Conservation (phyloP, 441 rosid genomes). For the Gossypium laxum region DNA sequence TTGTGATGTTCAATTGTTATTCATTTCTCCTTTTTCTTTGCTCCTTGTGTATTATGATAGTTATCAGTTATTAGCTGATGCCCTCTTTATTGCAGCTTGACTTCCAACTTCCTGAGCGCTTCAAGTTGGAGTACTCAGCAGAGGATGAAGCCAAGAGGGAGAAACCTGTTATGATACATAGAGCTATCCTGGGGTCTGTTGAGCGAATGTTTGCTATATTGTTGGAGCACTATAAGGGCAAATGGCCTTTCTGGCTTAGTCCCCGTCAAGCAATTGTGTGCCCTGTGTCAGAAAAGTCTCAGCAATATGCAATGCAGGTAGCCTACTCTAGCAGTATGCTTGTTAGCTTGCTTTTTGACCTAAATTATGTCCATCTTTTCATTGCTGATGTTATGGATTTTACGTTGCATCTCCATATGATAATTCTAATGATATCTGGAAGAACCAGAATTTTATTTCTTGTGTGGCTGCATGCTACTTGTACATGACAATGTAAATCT, state of each 20-base stretch:
- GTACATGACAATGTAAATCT: background rate
- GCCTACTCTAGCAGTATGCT: slow-evolving; percentile 5
- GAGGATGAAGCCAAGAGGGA: slow-evolving; percentile 81
- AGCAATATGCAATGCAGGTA: slow-evolving; percentile 65
- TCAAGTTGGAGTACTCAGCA: slow-evolving; percentile 70
- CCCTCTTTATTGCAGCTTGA: slow-evolving; percentile 75
- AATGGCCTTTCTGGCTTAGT: slow-evolving; percentile 99
- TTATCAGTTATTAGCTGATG: slow-evolving; percentile 14
- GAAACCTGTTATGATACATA: slow-evolving; percentile 88
- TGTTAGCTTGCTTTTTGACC: background rate
- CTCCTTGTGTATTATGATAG: background rate
- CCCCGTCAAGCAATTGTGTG: slow-evolving; percentile 99
- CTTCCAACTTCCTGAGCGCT: slow-evolving; percentile 86
- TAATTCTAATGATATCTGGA: too few relatives aligned
- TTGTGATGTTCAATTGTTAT: slow-evolving; percentile 10
- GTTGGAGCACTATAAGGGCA: slow-evolving; percentile 94
- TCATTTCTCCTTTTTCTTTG: background rate
- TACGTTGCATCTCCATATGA: background rate
- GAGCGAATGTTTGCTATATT: slow-evolving; percentile 93
- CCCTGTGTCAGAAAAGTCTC: slow-evolving; percentile 84
- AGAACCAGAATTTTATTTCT: background rate
- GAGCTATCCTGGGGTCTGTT: slow-evolving; percentile 93
- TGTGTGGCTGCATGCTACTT: background rate
- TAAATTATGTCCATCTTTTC: background rate
- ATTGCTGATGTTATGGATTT: background rate